Percentiles rank a stretch among this genome's conserved stretches.
These are phyloP conservation scores for Microthlaspi erraticum DNA, from an alignment of 345 rosid species.

Conservation along the genomic window DNA sequence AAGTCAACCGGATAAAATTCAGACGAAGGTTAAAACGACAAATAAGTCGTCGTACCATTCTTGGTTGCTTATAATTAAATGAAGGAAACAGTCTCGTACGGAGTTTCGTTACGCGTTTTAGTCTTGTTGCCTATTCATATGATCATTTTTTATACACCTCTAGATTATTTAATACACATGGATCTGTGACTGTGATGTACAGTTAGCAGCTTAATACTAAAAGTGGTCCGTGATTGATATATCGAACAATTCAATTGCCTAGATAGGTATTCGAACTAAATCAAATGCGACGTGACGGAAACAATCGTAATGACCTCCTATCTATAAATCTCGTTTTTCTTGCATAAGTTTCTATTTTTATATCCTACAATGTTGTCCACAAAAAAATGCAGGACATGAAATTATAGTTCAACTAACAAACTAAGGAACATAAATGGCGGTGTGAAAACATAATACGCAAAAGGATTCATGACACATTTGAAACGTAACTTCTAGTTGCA, in stretches of 20 bases:
- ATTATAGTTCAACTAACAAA: conserved; percentile 1
- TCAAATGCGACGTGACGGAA: conserved; percentile 16
- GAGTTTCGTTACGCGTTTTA: not conserved
- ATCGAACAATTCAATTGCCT: conserved; percentile 11
- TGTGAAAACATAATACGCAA: no score
- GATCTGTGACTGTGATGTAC: no score
- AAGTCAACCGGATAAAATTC: conserved; percentile 31
- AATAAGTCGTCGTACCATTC: not conserved
- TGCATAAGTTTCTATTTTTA: not conserved
- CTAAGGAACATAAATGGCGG: no score
- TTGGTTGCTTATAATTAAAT: not conserved
- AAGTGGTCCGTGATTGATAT: conserved; percentile 3
- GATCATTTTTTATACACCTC: no score
- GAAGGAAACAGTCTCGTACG: conserved; percentile 19
- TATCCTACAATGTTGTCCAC: conserved; percentile 13
- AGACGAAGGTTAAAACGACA: conserved; percentile 16
- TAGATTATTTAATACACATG: no score
- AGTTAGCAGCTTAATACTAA: no score
- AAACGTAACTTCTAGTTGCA: no score
- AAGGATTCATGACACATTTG: no score
- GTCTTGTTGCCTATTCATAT: not conserved
- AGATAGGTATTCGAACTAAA: conserved; percentile 21
- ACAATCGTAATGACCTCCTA: conserved; percentile 9
- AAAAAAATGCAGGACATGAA: not conserved
- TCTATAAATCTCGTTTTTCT: conserved; percentile 5